Percentiles rank a stretch among this genome's conserved stretches.
These are phyloP conservation scores for Pachysandra terminalis DNA, from an alignment of 164 flowering plant genomes.

Conservation along the genomic window DNA sequence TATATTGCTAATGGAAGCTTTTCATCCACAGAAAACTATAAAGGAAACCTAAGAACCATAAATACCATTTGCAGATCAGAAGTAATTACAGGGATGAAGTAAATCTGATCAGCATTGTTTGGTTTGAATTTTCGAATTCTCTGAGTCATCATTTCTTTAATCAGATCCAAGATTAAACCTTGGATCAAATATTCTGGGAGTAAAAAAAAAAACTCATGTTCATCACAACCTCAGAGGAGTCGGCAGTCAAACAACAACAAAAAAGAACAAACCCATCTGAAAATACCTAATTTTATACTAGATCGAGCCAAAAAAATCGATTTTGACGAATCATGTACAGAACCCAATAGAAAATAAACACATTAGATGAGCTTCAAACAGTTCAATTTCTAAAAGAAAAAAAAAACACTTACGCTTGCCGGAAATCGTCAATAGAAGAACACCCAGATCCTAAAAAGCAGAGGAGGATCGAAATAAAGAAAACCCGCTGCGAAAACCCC, in stretches of 20 bases:
- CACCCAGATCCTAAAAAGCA: conserved; percentile 41
- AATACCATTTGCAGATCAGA: neutral
- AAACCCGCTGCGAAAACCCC: conserved; percentile 37
- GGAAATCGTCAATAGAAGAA: conserved; percentile 47
- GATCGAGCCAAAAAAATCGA: neutral
- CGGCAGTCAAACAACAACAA: neutral
- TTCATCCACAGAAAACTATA: neutral
- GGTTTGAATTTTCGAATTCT: neutral
- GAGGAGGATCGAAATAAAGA: conserved; percentile 26
- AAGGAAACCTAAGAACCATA: neutral
- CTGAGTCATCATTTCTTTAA: too few species aligned
- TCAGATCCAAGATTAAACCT: neutral
- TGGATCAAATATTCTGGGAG: too few species aligned
- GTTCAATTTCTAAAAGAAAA: neutral
- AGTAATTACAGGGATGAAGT: neutral
- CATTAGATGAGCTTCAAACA: neutral
- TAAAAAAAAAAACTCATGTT: too few species aligned
- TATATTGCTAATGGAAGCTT: neutral
- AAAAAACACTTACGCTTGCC: conserved; percentile 74
- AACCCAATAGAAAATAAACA: neutral
- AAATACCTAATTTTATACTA: neutral
- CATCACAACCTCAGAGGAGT: too few species aligned
- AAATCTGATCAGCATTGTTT: neutral
- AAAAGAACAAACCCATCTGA: neutral
- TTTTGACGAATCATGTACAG: neutral